Base-by-base conservation (phyloP, 2,329 filamentous ascomycete genomes). In the Verticillium klebahnii region DNA sequence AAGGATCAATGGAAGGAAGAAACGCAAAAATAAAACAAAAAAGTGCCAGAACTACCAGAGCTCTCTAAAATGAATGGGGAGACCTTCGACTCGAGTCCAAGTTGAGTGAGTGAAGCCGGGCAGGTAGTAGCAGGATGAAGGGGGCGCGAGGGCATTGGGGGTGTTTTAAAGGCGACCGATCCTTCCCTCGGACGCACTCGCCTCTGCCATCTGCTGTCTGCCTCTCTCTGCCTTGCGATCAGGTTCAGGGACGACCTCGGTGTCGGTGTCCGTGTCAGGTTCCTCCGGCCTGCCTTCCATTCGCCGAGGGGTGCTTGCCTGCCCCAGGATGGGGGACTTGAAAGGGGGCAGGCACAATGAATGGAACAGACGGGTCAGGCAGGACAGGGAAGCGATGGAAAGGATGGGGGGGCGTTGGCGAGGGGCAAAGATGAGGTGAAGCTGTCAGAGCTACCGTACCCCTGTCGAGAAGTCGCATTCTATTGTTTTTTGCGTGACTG, bases 11-110 rank as follows among this genome's bases (percentile, higher is more conserved):
- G 17, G 29, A 34, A 9, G 31, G n/a, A 56, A 25, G 25, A 25
- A 60, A 60, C 61, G 15, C 37, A 29, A 56, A 56, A 61, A 57
- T 31, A 56, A 57, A 57, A 39, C 45, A 45, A 62, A 61, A 61
- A 57, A 37, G 36, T 7, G 55, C 55, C n/a, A 37, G 34, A 59
- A 60, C 36, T 54, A 52, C 40, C 56, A 55, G 61, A 60, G 31
- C 15, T 56, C 25, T 57, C 45, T 36, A 52, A 52, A 52, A 52
- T 25, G 45, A 52, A 52, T 23, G 45, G 45, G 19, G 19, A 11
- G n/a, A 5, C 45, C n/a, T 52, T 9, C 19, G 45, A 52, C 45
- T 52, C 45, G 45, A 23, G 7, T n/a, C 45, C 14, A 52, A 52
- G 45, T 23, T 52, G 45, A 52, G 45, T 52, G 45, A 52, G 45